These are phyloP conservation scores for Fusarium chlamydosporum DNA, from an alignment of 2,329 filamentous ascomycete species.

Conservation along the genomic window DNA sequence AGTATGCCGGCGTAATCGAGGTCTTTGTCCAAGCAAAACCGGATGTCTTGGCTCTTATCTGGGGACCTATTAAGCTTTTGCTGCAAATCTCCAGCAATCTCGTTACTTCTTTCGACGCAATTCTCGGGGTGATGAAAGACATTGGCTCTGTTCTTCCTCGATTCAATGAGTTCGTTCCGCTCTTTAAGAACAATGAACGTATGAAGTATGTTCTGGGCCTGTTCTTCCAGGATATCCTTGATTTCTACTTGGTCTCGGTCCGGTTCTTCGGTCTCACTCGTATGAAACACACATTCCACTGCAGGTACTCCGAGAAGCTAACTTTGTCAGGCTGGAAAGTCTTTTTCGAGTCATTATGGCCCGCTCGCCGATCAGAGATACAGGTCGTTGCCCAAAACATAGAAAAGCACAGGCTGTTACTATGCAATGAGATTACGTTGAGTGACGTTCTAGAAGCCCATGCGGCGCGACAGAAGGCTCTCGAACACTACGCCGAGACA, in stretches of 20 bases:
- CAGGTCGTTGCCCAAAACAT: background rate
- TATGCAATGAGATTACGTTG: background rate
- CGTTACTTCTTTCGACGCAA: conserved; percentile 4
- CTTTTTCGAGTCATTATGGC: conserved; percentile 4
- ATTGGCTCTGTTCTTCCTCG: conserved; percentile 12
- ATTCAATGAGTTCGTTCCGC: background rate
- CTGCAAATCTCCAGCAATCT: background rate
- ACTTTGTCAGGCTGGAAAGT: background rate
- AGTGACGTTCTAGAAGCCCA: background rate
- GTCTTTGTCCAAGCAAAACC: conserved; percentile 21
- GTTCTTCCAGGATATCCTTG: conserved; percentile 27
- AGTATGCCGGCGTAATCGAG: conserved; percentile 35
- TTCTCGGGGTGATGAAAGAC: background rate
- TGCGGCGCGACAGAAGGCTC: background rate
- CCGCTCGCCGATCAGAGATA: conserved; percentile 8
- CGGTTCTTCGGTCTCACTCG: conserved; percentile 18
- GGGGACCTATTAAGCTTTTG: conserved; percentile 28
- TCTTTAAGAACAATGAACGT: background rate
- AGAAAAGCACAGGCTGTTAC: conserved; percentile 5
- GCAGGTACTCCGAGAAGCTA: background rate
- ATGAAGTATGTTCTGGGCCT: conserved; percentile 8
- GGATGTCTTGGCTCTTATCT: conserved; percentile 24
- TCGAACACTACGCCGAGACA: background rate
- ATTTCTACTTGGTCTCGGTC: conserved; percentile 18
- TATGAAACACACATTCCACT: rapidly evolving